Conservation (phyloP, 768 basidiomycete genomes). For the Xerocomellus dryophilus region DNA sequence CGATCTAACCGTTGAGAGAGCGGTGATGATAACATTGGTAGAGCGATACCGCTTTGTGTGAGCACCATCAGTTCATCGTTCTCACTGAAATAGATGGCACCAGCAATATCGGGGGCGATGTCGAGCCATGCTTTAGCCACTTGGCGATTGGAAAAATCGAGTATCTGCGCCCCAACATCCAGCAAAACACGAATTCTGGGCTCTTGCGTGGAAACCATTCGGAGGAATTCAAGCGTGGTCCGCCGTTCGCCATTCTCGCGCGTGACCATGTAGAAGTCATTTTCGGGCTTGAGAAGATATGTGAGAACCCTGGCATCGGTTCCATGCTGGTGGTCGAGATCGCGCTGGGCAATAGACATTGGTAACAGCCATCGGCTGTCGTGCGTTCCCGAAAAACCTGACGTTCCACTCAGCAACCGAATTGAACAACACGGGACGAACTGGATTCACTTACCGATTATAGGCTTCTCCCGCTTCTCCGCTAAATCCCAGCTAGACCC, state of each 20-base stretch:
- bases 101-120: slow-evolving; percentile 4
- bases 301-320: slow-evolving; percentile 42
- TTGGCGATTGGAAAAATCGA: slow-evolving; percentile 44
- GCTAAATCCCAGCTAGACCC: slow-evolving; percentile 38
- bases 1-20: slow-evolving; percentile 25
- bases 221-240: slow-evolving; percentile 15
- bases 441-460: slow-evolving; percentile 1
- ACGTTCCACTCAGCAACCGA: neutral
- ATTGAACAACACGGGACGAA: neutral
- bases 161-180: slow-evolving; percentile 55
- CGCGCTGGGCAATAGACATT: slow-evolving; percentile 24
- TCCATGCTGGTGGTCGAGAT: slow-evolving; percentile 23
- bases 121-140: slow-evolving; percentile 42
- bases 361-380: slow-evolving; percentile 37
- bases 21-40: slow-evolving; percentile 27
- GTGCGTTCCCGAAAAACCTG: slow-evolving; percentile 41
- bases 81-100: too few species aligned
- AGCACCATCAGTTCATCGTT: too few species aligned
- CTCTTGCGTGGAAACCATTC: slow-evolving; percentile 28
- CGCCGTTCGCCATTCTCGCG: neutral
- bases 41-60: slow-evolving; percentile 16
- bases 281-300: slow-evolving; percentile 26
- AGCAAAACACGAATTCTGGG: slow-evolving; percentile 44
- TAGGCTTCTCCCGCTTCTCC: slow-evolving; percentile 7
- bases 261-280: slow-evolving; percentile 11